phyloP scores from a whole-genome alignment of 2,329 filamentous ascomycete species.

The Myriosclerotinia duriaeana region DNA sequence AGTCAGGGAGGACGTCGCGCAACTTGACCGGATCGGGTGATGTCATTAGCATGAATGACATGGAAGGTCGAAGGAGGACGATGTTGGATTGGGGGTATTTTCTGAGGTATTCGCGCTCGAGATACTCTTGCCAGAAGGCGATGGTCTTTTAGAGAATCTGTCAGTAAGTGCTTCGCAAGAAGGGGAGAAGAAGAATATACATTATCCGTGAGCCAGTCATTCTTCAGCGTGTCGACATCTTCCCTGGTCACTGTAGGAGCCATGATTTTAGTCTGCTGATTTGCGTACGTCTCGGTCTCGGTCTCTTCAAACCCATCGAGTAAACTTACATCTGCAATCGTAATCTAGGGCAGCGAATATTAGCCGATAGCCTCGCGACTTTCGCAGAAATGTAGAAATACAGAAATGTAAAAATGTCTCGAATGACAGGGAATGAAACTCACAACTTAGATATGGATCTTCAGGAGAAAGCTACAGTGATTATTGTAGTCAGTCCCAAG shows the following conservation, averaged over 20 bases:
- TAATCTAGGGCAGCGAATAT: slow-evolving; percentile 50
- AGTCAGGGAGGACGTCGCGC: slow-evolving; percentile 74
- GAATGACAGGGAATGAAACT: slow-evolving; percentile 42
- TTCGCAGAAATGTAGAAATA: not conserved
- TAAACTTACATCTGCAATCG: slow-evolving; percentile 59
- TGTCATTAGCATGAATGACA: slow-evolving; percentile 89
- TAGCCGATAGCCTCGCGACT: slow-evolving; percentile 23
- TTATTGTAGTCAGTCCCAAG: not conserved
- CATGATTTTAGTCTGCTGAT: slow-evolving; percentile 27
- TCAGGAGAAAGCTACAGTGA: slow-evolving; percentile 55
- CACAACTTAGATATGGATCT: slow-evolving; percentile 69
- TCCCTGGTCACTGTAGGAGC: slow-evolving; percentile 70
- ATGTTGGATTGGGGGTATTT: slow-evolving; percentile 82
- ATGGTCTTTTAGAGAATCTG: slow-evolving; percentile 64
- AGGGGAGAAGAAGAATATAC: slow-evolving; percentile 47
- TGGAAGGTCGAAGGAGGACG: slow-evolving; percentile 84
- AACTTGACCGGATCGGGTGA: slow-evolving; percentile 57
- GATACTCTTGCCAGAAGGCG: slow-evolving; percentile 96
- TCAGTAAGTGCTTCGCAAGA: slow-evolving; percentile 22
- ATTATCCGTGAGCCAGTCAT: slow-evolving; percentile 97
- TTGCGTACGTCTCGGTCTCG: too few relatives aligned
- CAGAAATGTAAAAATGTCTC: not conserved
- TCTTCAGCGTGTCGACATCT: slow-evolving; percentile 82
- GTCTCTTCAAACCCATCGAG: not conserved
- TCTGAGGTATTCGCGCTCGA: slow-evolving; percentile 83